phyloP scores from a whole-genome alignment of 768 basidiomycete genomes.

The Amylocystis lapponica region DNA sequence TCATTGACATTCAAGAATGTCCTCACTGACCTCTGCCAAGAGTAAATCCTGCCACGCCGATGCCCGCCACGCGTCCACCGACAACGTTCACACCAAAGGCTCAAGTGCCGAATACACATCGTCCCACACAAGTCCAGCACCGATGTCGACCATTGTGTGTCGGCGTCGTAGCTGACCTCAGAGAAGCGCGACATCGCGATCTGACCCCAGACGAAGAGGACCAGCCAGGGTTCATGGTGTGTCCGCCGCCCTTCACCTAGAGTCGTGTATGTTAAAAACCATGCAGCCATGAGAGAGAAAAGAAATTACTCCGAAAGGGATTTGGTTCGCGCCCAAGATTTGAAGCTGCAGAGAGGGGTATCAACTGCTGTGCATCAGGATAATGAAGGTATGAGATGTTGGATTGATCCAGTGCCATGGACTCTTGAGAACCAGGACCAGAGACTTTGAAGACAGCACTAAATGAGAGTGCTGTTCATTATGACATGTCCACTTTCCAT shows the following conservation, averaged over 20 bases:
- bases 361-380: background rate
- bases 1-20: too few species aligned
- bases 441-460: too few species aligned
- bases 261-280: too few species aligned
- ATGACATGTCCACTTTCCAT: too few species aligned
- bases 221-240: conserved; percentile 28
- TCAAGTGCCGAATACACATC: conserved; percentile 53
- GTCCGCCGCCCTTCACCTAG: conserved; percentile 32
- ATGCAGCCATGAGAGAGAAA: too few species aligned
- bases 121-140: conserved; percentile 52
- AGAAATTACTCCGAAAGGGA: conserved; percentile 55
- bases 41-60: conserved; percentile 24
- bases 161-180: conserved; percentile 20
- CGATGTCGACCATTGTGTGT: conserved; percentile 22
- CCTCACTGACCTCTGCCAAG: conserved; percentile 46
- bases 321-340: conserved; percentile 37
- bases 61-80: conserved; percentile 52
- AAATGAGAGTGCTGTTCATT: too few species aligned
- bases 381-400: too few species aligned
- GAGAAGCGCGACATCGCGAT: conserved; percentile 28
- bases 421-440: too few species aligned
- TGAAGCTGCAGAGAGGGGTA: conserved; percentile 38
- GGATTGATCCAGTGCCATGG: too few species aligned
- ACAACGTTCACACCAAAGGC: conserved; percentile 40
- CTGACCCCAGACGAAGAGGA: conserved; percentile 31